phyloP scores from a whole-genome alignment of 495 filamentous ascomycete species.

The Neurospora intermedia region DNA sequence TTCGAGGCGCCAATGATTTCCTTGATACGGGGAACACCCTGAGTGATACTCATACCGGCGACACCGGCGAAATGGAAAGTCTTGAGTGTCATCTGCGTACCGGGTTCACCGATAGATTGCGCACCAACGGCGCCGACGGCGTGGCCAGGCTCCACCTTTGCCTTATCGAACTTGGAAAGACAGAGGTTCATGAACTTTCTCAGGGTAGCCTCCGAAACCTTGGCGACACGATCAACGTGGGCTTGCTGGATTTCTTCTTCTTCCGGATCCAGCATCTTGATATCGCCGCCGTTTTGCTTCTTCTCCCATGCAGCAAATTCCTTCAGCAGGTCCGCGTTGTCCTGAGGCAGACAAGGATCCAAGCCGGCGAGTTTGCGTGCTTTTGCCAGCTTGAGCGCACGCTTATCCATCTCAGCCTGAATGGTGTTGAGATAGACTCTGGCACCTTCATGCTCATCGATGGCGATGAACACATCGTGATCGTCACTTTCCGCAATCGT shows the following conservation, averaged over 20 bases:
- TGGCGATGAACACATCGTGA: slow-evolving; percentile 23
- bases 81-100: slow-evolving; percentile 98
- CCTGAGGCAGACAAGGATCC: slow-evolving; percentile 18
- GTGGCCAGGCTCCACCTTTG: slow-evolving; percentile 85
- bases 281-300: slow-evolving; percentile 4
- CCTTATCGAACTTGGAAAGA: slow-evolving; percentile 77
- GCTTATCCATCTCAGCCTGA: slow-evolving; percentile 49
- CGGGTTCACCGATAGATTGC: slow-evolving; percentile 95
- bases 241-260: slow-evolving; percentile 5
- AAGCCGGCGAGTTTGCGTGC: slow-evolving; percentile 34
- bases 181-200: slow-evolving; percentile 69
- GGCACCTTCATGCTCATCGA: slow-evolving; percentile 79
- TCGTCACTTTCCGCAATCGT: slow-evolving; percentile 41
- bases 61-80: slow-evolving; percentile 99
- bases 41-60: slow-evolving; percentile 96
- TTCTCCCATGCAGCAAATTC: slow-evolving; percentile 11
- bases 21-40: slow-evolving; percentile 98
- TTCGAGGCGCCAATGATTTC: slow-evolving; percentile 98
- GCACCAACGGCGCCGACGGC: slow-evolving; percentile 97
- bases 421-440: slow-evolving; percentile 74
- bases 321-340: slow-evolving; percentile 6
- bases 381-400: slow-evolving; percentile 38
- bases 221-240: slow-evolving; percentile 59
- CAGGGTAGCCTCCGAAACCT: slow-evolving; percentile 66
- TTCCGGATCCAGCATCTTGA: slow-evolving; percentile 1